Conservation (phyloP, 1,139 yeast genomes). For the Candida dubliniensis region DNA sequence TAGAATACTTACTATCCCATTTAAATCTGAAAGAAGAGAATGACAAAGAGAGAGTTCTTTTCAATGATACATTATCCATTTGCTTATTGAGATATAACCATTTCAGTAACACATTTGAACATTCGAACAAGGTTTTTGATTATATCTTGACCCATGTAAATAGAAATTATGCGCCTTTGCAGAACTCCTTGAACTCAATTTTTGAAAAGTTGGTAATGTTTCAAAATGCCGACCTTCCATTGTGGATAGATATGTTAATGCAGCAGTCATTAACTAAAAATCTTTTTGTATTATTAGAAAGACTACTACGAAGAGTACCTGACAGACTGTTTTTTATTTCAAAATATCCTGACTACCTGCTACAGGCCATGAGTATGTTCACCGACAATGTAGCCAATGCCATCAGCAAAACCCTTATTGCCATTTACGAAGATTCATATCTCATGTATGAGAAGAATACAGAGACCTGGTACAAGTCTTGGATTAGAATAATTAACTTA, state of each 20-base stretch:
- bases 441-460: slow-evolving; percentile 12
- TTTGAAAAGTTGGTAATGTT: slow-evolving; percentile 47
- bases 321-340: slow-evolving; percentile 34
- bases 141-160: slow-evolving; percentile 69
- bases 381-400: slow-evolving; percentile 67
- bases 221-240: slow-evolving; percentile 3
- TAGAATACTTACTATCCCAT: slow-evolving; percentile 4
- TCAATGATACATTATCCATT: slow-evolving; percentile 62
- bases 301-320: slow-evolving; percentile 48
- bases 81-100: slow-evolving; percentile 56
- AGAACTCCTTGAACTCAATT: slow-evolving; percentile 64
- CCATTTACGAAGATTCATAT: slow-evolving; percentile 37
- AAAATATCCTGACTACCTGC: slow-evolving; percentile 44
- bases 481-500: slow-evolving; percentile 50
- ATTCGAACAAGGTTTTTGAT: slow-evolving; percentile 31
- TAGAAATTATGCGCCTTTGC: slow-evolving; percentile 68
- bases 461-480: slow-evolving; percentile 51
- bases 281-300: slow-evolving; percentile 31
- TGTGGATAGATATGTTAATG: slow-evolving; percentile 13
- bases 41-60: slow-evolving; percentile 18
- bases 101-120: slow-evolving; percentile 1
- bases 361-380: slow-evolving; percentile 48
- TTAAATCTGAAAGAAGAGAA: slow-evolving; percentile 5
- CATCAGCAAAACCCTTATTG: slow-evolving; percentile 59
- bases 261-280: slow-evolving; percentile 9